Evolutionary conservation across 202 grass and related monocot genomes (phyloP).

Genomic region (Elaeis oleifera): DNA sequence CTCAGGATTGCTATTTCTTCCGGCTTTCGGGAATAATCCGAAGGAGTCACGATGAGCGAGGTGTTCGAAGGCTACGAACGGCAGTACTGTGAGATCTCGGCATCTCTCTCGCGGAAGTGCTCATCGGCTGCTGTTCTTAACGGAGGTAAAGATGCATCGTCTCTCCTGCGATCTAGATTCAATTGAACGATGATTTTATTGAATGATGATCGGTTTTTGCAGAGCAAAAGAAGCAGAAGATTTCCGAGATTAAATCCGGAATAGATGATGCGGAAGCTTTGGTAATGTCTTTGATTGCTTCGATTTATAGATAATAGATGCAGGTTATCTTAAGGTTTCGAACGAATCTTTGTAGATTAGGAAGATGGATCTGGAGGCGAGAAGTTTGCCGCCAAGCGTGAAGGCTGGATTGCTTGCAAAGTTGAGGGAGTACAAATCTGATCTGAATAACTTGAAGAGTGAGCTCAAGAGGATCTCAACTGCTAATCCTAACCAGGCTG

Average conservation of each 20-base stretch:
- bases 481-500: conserved; percentile 38
- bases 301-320: not conserved
- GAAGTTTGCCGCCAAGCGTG: conserved; percentile 66
- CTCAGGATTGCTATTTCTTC: not conserved
- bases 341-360: conserved; percentile 41
- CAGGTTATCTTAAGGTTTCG: too few relatives aligned
- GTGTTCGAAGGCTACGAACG: conserved; percentile 78
- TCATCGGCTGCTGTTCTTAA: conserved; percentile 49
- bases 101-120: conserved; percentile 71
- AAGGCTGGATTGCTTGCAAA: conserved; percentile 71
- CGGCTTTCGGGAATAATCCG: not conserved
- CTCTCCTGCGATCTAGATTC: not conserved
- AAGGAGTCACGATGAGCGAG: conserved; percentile 40
- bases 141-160: conserved; percentile 40
- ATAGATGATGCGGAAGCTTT: conserved; percentile 65
- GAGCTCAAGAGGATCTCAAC: conserved; percentile 56
- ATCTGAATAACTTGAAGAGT: conserved; percentile 83
- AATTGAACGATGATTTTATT: too few relatives aligned
- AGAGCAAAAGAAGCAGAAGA: conserved; percentile 62
- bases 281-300: conserved; percentile 22
- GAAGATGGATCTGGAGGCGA: conserved; percentile 93
- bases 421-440: conserved; percentile 81
- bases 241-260: conserved; percentile 51
- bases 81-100: conserved; percentile 81
- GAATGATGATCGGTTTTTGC: not conserved